Evolutionary conservation across 2,329 filamentous ascomycete genomes (phyloP).

Genomic region (Mycosphaerella arachidis): DNA sequence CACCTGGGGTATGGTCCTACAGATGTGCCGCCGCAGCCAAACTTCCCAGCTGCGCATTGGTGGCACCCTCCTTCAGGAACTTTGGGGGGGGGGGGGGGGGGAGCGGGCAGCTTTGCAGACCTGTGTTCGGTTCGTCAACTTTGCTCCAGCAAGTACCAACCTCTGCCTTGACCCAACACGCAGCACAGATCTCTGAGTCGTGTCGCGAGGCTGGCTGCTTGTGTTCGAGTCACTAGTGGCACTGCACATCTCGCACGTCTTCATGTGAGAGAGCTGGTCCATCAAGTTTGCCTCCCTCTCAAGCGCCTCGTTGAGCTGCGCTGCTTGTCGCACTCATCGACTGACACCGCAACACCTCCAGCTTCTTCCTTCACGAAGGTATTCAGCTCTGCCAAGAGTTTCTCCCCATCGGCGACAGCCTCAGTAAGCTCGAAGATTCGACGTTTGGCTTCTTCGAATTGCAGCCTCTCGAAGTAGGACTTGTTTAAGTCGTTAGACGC

Average conservation of each 20-base stretch:
- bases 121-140: no score
- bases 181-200: no score
- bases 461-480: not conserved
- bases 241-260: not conserved
- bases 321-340: not conserved
- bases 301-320: not conserved
- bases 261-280: not conserved
- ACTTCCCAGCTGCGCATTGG: no score
- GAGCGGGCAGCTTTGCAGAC: no score
- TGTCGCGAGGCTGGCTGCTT: no score
- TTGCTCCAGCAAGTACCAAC: no score
- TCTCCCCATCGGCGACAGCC: not conserved
- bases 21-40: no score
- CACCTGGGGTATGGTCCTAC: no score
- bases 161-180: no score
- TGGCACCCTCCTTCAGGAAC: no score
- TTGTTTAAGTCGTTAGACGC: not conserved
- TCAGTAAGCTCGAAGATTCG: not conserved
- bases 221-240: not conserved
- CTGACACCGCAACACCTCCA: not conserved
- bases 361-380: not conserved
- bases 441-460: not conserved
- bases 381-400: not conserved
- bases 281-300: not conserved
- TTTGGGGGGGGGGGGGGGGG: no score